These are phyloP conservation scores for Aristolochia contorta DNA, from an alignment of 164 flowering plant genomes.

Conservation along the genomic window DNA sequence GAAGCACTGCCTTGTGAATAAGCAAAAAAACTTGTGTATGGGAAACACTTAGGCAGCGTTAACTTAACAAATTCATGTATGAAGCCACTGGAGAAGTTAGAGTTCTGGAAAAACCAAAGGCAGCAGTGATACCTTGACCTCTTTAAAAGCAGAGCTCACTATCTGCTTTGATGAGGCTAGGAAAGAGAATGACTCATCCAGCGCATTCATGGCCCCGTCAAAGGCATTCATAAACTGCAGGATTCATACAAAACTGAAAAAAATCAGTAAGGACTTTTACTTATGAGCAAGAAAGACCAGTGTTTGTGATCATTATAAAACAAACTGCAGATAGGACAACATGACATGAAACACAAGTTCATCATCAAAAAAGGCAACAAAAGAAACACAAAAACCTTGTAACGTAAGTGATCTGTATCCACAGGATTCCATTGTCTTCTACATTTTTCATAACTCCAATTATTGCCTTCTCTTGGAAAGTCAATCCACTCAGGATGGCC, in stretches of 20 bases:
- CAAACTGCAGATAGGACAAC: too few species aligned
- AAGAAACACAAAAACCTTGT: conserved; percentile 42
- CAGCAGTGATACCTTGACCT: conserved; percentile 52
- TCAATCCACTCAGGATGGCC: conserved; percentile 99
- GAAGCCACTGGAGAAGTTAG: too few species aligned
- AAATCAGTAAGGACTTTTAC: neutral
- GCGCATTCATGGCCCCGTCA: conserved; percentile 79
- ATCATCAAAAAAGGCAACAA: too few species aligned
- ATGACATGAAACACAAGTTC: too few species aligned
- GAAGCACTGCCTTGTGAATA: too few species aligned
- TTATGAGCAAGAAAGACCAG: conserved; percentile 11
- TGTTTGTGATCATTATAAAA: neutral
- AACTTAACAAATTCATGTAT: too few species aligned
- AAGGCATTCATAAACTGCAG: conserved; percentile 91
- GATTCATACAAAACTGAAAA: neutral
- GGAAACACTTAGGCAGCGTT: too few species aligned
- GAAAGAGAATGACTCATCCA: conserved; percentile 73
- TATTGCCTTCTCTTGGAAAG: conserved; percentile 98
- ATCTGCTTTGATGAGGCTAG: conserved; percentile 76
- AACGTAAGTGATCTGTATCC: conserved; percentile 81
- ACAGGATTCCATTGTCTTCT: conserved; percentile 84
- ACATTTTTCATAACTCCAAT: conserved; percentile 87
- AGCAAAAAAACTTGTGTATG: too few species aligned
- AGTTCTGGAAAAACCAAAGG: too few species aligned
- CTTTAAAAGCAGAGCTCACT: conserved; percentile 72